A percentile compares a stretch with the other conserved stretches of the same genome.
Conservation (phyloP, 78 protist genomes). For the Dictyostelium citrinum region DNA sequence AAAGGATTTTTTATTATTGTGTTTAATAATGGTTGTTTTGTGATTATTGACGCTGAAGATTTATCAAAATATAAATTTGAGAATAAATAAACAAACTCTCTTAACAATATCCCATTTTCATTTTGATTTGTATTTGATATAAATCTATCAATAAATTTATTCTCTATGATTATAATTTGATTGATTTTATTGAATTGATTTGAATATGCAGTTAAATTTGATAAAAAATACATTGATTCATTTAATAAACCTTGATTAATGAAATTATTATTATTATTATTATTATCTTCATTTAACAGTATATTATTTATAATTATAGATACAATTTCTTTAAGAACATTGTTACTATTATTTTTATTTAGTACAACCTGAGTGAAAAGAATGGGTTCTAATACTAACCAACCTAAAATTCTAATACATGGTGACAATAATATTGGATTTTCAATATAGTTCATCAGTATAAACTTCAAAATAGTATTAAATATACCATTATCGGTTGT, state of each 20-base stretch:
- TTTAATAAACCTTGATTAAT: neutral
- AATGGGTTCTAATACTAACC: neutral
- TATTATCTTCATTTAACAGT: neutral
- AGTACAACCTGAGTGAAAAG: neutral
- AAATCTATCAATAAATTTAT: neutral
- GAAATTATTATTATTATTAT: neutral
- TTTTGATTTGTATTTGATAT: neutral
- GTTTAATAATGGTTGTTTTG: neutral
- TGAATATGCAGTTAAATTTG: slow-evolving; percentile 5
- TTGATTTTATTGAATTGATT: neutral
- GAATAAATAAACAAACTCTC: neutral
- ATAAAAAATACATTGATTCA: slow-evolving; percentile 8
- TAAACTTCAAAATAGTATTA: neutral
- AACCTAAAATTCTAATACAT: slow-evolving; percentile 23
- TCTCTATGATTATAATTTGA: neutral
- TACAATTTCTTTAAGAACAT: neutral
- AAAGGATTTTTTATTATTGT: neutral
- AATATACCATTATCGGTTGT: neutral
- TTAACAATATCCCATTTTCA: neutral
- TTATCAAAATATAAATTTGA: neutral
- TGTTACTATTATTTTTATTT: neutral
- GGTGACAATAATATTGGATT: neutral
- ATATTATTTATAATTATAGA: neutral
- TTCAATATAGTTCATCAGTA: neutral
- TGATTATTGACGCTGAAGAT: neutral